These are phyloP conservation scores for Berkeleyomyces basicola DNA, from an alignment of 2,329 filamentous ascomycete species.

Conservation along the genomic window DNA sequence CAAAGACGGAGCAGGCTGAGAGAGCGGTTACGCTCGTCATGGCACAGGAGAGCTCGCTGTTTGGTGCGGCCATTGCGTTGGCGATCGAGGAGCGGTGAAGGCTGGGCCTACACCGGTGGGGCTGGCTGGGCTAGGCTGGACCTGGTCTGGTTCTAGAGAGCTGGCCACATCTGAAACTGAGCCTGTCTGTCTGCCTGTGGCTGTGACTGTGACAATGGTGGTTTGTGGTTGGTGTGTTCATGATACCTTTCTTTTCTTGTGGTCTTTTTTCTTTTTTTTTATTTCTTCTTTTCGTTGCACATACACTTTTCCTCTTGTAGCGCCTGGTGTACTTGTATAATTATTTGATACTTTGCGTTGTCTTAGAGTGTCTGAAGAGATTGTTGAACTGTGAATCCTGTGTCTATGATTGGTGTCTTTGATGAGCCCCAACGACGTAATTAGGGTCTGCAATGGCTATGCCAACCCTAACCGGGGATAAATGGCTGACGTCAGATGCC, in stretches of 20 bases:
- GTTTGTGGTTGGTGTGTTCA: neutral
- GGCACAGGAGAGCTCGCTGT: slow-evolving; percentile 56
- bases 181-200: neutral
- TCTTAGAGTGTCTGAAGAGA: neutral
- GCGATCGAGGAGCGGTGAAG: slow-evolving; percentile 24
- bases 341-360: neutral
- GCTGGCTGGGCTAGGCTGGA: neutral
- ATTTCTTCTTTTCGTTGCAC: neutral
- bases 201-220: neutral
- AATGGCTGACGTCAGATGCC: no score
- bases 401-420: neutral
- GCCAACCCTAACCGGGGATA: no score
- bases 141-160: neutral
- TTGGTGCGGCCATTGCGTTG: slow-evolving; percentile 58
- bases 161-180: neutral
- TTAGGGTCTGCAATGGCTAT: neutral
- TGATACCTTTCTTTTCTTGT: neutral
- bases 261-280: neutral
- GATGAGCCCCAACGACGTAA: neutral
- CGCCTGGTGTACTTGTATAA: neutral
- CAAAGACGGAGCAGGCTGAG: slow-evolving; percentile 14
- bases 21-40: slow-evolving; percentile 43
- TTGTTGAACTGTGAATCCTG: no score
- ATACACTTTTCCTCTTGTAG: neutral
- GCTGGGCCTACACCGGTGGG: slow-evolving; percentile 3